Evolutionary conservation across 345 rosid genomes (phyloP).

Genomic region (Isatis tinctoria): DNA sequence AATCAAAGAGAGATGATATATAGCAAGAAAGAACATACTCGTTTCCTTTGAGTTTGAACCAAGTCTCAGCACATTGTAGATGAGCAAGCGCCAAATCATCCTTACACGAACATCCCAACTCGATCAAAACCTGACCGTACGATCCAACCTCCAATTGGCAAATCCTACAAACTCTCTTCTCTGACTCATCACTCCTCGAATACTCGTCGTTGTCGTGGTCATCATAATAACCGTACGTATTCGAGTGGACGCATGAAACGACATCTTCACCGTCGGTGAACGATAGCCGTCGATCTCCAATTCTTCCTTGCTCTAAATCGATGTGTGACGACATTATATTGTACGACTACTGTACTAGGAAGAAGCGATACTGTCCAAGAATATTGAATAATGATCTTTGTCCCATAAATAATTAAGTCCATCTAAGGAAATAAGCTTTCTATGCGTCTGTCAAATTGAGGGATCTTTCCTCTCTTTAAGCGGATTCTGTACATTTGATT

Average conservation of each 20-base stretch:
- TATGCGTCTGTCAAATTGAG: neutral
- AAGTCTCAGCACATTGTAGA: constrained; percentile 78
- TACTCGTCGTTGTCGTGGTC: constrained; percentile 35
- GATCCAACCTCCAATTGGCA: constrained; percentile 72
- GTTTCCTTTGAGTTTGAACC: constrained; percentile 88
- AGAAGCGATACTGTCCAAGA: neutral
- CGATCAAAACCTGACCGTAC: constrained; percentile 51
- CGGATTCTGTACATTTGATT: constrained; percentile 38
- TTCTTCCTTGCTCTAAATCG: constrained; percentile 58
- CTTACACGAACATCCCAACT: constrained; percentile 86
- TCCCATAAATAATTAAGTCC: neutral
- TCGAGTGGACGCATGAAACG: constrained; percentile 62
- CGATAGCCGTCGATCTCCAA: constrained; percentile 35
- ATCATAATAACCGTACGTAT: constrained; percentile 49
- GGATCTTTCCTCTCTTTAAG: constrained; percentile 26
- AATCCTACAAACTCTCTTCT: constrained; percentile 63
- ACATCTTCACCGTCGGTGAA: constrained; percentile 64
- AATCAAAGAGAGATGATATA: neutral
- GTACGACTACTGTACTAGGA: neutral
- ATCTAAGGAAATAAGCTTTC: neutral
- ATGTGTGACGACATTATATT: constrained; percentile 35
- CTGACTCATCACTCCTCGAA: constrained; percentile 49
- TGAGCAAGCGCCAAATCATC: constrained; percentile 82
- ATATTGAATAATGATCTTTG: neutral
- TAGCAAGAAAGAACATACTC: constrained; percentile 45